phyloP scores from a whole-genome alignment of 805 yeast species.

The Starmerella vaccinii region DNA sequence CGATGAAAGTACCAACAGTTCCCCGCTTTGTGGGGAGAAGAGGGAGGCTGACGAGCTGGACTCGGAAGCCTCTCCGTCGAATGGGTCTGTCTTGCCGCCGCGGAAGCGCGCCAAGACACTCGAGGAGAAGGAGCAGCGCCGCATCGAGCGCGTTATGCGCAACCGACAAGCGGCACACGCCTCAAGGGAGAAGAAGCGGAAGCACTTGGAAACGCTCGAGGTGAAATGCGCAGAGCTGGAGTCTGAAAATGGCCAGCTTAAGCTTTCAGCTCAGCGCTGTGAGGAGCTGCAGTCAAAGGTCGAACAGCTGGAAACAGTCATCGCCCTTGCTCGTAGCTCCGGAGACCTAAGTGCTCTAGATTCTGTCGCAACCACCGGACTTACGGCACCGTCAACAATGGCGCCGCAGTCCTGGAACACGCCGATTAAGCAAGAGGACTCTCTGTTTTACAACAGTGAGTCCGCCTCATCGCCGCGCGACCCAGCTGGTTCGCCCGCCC shows the following conservation, averaged over 20 bases:
- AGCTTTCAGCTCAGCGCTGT: conserved; percentile 11
- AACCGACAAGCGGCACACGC: conserved; percentile 97
- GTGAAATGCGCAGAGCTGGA: conserved; percentile 33
- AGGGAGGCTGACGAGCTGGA: conserved; percentile 18
- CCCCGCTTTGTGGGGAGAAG: conserved; percentile 7
- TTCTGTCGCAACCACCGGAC: conserved; percentile 1
- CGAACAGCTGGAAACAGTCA: conserved; percentile 24
- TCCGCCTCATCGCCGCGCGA: too few relatives aligned
- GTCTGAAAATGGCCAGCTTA: conserved; percentile 26
- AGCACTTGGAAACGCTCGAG: conserved; percentile 80
- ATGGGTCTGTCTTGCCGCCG: conserved; percentile 52
- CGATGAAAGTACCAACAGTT: conserved; percentile 15
- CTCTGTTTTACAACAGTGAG: not conserved
- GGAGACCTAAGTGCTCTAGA: conserved; percentile 21
- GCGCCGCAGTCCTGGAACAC: not conserved
- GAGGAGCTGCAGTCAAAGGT: conserved; percentile 16
- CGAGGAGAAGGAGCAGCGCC: conserved; percentile 94
- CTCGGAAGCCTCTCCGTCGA: conserved; percentile 9
- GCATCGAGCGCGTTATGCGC: conserved; percentile 83
- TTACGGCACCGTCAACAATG: not conserved
- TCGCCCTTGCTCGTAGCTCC: conserved; percentile 20
- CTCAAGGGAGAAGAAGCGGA: conserved; percentile 89
- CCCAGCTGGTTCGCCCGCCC: conserved; percentile 20
- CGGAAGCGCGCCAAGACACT: conserved; percentile 93
- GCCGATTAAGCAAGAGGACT: not conserved